Percentiles rank a stretch among this genome's conserved stretches.
Evolutionary conservation across 139 green algal species (phyloP).

Genomic region (Coccomyxa sp.): DNA sequence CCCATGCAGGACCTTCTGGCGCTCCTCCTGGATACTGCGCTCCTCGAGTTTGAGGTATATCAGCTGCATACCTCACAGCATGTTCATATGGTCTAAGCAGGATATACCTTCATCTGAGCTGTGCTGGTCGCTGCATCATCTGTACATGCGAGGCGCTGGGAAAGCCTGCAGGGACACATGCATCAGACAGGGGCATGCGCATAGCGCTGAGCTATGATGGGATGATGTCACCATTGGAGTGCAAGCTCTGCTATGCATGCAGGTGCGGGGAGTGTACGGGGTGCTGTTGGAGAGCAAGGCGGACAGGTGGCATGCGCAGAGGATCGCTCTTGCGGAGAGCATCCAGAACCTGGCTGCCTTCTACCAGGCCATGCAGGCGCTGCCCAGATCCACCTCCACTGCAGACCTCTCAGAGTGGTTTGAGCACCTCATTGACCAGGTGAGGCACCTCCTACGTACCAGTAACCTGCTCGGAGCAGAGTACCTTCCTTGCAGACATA

Average conservation of each 20-base stretch:
- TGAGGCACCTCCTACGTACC: not conserved
- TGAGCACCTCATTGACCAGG: slow-evolving; percentile 9
- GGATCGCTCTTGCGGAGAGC: not conserved
- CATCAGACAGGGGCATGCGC: not conserved
- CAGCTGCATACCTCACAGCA: too few relatives aligned
- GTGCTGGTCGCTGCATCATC: too few relatives aligned
- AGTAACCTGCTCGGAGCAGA: too few relatives aligned
- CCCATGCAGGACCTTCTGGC: not conserved
- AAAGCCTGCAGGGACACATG: too few relatives aligned
- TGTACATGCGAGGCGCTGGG: too few relatives aligned
- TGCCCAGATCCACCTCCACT: slow-evolving; percentile 5
- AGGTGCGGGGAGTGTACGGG: slow-evolving; percentile 12
- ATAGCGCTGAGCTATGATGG: not conserved
- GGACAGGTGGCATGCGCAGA: slow-evolving; percentile 4
- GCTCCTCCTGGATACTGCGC: slow-evolving; percentile 15
- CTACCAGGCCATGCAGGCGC: not conserved
- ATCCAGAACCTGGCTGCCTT: slow-evolving; percentile 9
- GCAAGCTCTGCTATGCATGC: slow-evolving; percentile 1
- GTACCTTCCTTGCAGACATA: too few relatives aligned
- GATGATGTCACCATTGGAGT: not conserved
- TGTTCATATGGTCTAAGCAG: too few relatives aligned
- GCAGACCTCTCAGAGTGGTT: slow-evolving; percentile 15
- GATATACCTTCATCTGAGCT: too few relatives aligned
- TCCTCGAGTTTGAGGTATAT: slow-evolving; percentile 16
- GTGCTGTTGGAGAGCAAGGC: slow-evolving; percentile 4